Evolutionary conservation across 495 filamentous ascomycete genomes (phyloP), one percentile per base, ranked within the genome.

Genomic region (Daldinia grandis): DNA sequence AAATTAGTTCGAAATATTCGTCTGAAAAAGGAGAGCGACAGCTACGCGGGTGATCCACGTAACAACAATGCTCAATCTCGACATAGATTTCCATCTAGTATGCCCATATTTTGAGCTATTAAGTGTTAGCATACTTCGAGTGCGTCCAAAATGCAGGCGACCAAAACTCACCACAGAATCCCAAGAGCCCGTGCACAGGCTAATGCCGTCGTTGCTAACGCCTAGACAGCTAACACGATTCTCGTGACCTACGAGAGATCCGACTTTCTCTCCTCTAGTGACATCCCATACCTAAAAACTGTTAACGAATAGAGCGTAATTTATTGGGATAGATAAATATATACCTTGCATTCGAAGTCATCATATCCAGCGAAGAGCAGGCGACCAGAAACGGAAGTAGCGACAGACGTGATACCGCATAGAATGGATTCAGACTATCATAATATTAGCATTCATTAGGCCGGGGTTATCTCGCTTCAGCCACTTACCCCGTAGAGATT

Each of bases 311-410:
- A 5, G 24, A 37, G 30, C 4, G 55, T n/a, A 1, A 12, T 21
- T 14, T 19, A 15, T 5, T 15, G 27, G 31, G 25, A 5, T 17
- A 19, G 25, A 17, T 51, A 27, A 37, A 66, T 27, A 28, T 74
- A 86, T 84, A 98, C 95, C 91, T 99, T 99, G 92, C 95, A 99
- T 82, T 99, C 95, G 76, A 98, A 99, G 76, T 99, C 95, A 75
- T 99, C 95, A 77, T 99, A 99, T 65, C 95, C 95, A 62, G 95
- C 95, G 78, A 99, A 99, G 42, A 99, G 86, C 76, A 99, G 86
- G 77, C 95, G 88, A 56, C 95, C 95, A 56, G 95, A 99, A 15
- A 99, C 96, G 8, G 95, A 99, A 74, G 97, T 98, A 27, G 95
- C 95, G 28, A 99, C 95, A 3, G 95, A 99, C 7, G 95, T 99